Evolutionary conservation across 2,329 filamentous ascomycete species (phyloP).

Genomic region (Thielaviopsis punctulata): DNA sequence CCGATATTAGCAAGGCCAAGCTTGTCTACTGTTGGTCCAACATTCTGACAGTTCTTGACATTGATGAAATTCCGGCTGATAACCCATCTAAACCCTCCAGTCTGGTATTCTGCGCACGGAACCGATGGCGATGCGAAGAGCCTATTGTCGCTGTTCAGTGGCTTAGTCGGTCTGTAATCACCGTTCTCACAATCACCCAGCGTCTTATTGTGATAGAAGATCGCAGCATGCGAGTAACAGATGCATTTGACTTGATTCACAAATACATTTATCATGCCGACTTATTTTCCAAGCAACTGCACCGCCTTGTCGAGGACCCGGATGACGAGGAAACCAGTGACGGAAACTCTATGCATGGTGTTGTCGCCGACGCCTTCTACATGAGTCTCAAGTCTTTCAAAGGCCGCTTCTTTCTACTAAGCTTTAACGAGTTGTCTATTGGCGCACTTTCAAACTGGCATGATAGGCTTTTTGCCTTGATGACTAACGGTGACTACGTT

Average conservation of each 20-base stretch:
- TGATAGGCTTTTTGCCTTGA: slow-evolving; percentile 76
- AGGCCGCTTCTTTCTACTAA: slow-evolving; percentile 75
- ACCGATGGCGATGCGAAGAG: slow-evolving; percentile 84
- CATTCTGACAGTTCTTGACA: slow-evolving; percentile 80
- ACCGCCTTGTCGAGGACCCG: slow-evolving; percentile 68
- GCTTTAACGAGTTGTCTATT: slow-evolving; percentile 85
- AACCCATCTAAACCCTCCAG: slow-evolving; percentile 63
- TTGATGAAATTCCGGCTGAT: slow-evolving; percentile 52
- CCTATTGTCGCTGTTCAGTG: slow-evolving; percentile 93
- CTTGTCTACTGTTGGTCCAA: slow-evolving; percentile 98
- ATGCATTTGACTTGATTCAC: slow-evolving; percentile 80
- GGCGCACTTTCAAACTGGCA: slow-evolving; percentile 95
- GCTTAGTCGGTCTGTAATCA: slow-evolving; percentile 84
- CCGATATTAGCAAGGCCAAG: slow-evolving; percentile 62
- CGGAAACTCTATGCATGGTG: slow-evolving; percentile 79
- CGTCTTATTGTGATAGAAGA: slow-evolving; percentile 86
- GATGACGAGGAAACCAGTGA: slow-evolving; percentile 43
- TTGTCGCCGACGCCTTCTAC: slow-evolving; percentile 91
- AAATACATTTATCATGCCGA: slow-evolving; percentile 88
- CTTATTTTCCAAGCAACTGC: slow-evolving; percentile 75
- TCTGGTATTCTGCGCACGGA: slow-evolving; percentile 66
- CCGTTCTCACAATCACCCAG: slow-evolving; percentile 85
- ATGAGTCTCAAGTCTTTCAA: slow-evolving; percentile 98
- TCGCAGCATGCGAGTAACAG: slow-evolving; percentile 71
- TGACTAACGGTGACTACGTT: slow-evolving; percentile 95